Evolutionary conservation across 2,329 filamentous ascomycete species (phyloP).

Genomic region (Aspergillus vadensis): DNA sequence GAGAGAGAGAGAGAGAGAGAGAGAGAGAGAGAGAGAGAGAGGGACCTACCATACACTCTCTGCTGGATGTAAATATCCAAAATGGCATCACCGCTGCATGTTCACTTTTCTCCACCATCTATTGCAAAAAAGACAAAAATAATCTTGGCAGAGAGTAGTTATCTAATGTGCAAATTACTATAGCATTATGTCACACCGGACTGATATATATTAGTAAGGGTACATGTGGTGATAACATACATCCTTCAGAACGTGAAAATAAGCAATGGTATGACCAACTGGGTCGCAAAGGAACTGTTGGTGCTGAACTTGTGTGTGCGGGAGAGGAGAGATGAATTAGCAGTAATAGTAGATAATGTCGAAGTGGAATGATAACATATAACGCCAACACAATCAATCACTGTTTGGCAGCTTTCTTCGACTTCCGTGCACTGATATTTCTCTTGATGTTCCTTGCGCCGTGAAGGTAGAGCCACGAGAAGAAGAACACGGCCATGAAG

Average conservation of each 20-base stretch:
- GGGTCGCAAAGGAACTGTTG: neutral
- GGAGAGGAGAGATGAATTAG: neutral
- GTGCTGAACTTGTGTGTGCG: neutral
- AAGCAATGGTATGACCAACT: neutral
- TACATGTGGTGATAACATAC: neutral
- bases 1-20: neutral
- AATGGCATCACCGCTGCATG: neutral
- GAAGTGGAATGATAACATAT: neutral
- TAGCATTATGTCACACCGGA: neutral
- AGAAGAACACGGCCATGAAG: conserved; percentile 55
- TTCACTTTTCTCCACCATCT: neutral
- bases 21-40: too few relatives aligned
- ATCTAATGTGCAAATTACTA: neutral
- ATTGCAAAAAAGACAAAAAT: neutral
- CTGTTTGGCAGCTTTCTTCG: conserved; percentile 21
- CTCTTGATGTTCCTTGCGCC: conserved; percentile 35
- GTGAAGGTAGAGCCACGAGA: conserved; percentile 58
- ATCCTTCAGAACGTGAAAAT: neutral
- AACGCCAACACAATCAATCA: neutral
- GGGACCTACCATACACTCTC: neutral
- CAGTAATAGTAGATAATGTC: neutral
- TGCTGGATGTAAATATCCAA: neutral
- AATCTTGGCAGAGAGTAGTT: neutral
- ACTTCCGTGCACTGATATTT: conserved; percentile 35
- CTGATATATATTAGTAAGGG: neutral